Base-by-base conservation (phyloP, 192 early-diverging fungal species). In the Dimargaris xerosporica region DNA sequence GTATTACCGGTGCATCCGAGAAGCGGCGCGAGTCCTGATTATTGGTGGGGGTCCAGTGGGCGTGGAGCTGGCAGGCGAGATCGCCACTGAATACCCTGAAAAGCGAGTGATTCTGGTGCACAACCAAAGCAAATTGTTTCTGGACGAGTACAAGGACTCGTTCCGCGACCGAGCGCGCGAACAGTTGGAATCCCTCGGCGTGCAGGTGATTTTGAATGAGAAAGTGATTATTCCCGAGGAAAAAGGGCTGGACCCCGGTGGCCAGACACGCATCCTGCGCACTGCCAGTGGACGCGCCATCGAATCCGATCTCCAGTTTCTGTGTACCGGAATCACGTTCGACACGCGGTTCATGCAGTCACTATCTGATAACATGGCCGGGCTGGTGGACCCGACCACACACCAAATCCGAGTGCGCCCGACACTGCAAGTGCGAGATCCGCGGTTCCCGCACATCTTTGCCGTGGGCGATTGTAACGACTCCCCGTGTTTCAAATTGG, bases 1-100 rank as follows among this genome's bases (percentile, higher is more conserved):
- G 21, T 50, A 75, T 39, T 53, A 71, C 11, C 73, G 68, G 0
- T 73, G 69, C n/a, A 66, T 87, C 44, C 66, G 73, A n/a, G 51
- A 63, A 1, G 78, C 82, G 7, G 65, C 73, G 11, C 67, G 68
- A 0, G 66, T 85, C 41, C 61, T 85, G 1, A 69, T 90, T 34
- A 71, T 90, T 53, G 87, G 87, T 2, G 87, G 85, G 6, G 87
- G 87, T 25, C 76, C 79, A 5, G 77, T 73, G n/a, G 80, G 80
- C 1, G 75, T 79, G 0, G 81, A 83, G 56, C 68, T 75, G 26
- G 78, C 76, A 0, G 81, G 78, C 12, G 81, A 83, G 43, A 75
- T 83, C 51, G 77, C 75, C 25, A 64, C 26, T 46, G 69, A 65
- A 1, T 80, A 72, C 39, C 74, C 72, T 0, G 67, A 68, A 17